Evolutionary conservation across 176 grass and related monocot genomes (phyloP).

Genomic region (Lolium multiflorum): DNA sequence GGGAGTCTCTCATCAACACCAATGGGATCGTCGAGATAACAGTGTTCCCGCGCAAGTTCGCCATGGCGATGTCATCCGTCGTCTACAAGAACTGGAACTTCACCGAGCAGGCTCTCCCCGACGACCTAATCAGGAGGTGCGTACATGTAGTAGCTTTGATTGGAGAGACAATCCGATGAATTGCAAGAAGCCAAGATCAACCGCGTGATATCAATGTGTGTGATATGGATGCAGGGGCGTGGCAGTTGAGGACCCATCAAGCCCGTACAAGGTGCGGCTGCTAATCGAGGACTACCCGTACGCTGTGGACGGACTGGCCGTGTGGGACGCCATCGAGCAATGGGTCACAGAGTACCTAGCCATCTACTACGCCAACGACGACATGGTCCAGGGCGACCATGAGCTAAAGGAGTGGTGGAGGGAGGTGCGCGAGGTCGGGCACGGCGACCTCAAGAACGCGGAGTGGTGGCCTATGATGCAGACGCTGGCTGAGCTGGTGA

Average conservation of each 20-base stretch:
- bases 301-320: conserved; percentile 49
- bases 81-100: conserved; percentile 18
- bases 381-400: conserved; percentile 46
- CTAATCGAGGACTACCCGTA: conserved; percentile 45
- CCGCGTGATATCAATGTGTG: background rate
- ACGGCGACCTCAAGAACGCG: conserved; percentile 69
- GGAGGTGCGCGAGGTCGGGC: conserved; percentile 69
- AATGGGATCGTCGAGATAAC: background rate
- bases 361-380: conserved; percentile 61
- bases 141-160: background rate
- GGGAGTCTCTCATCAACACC: background rate
- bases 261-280: conserved; percentile 52
- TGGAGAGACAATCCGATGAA: background rate
- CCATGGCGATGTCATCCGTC: background rate
- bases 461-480: conserved; percentile 71
- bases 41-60: conserved; percentile 2
- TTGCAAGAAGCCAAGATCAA: background rate
- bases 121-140: conserved; percentile 4
- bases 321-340: conserved; percentile 61
- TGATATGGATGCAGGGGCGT: conserved; percentile 19
- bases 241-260: conserved; percentile 33
- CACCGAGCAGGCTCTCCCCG: conserved; percentile 3
- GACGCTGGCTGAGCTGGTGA: conserved; percentile 57
- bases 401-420: conserved; percentile 86
- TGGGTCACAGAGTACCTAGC: conserved; percentile 57